Percentiles rank a stretch among this genome's conserved stretches.
These are phyloP conservation scores for Thermomucor indicae-seudaticae DNA, from an alignment of 371 early-diverging fungal genomes.

Conservation along the genomic window DNA sequence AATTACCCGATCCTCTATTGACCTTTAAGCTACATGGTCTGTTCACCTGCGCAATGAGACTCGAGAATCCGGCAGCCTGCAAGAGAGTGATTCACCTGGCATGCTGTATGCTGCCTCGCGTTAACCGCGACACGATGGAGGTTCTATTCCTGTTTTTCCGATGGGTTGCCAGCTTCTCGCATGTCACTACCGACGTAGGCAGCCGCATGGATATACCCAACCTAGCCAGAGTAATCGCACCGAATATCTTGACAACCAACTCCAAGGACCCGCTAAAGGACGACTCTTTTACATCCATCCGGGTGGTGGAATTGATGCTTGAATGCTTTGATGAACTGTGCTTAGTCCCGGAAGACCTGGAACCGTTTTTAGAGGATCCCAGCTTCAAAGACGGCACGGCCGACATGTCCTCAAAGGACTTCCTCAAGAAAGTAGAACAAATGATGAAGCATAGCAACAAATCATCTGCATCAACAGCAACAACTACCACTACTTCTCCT, in stretches of 20 bases:
- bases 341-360: constrained; percentile 52
- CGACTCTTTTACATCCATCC: constrained; percentile 71
- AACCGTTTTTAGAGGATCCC: constrained; percentile 38
- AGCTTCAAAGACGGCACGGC: constrained; percentile 20
- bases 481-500: constrained; percentile 3
- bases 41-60: constrained; percentile 68
- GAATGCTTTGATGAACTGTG: constrained; percentile 76
- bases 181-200: constrained; percentile 72
- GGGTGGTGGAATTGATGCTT: constrained; percentile 71
- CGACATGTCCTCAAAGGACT: constrained; percentile 42
- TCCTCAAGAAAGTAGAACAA: constrained; percentile 39
- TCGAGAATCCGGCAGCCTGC: constrained; percentile 47
- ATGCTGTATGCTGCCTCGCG: constrained; percentile 82
- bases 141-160: constrained; percentile 83
- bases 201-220: constrained; percentile 94
- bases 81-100: constrained; percentile 75
- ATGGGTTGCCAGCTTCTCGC: constrained; percentile 76
- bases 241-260: constrained; percentile 86
- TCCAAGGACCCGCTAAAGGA: constrained; percentile 78
- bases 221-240: constrained; percentile 91
- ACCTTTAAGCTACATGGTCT: constrained; percentile 83
- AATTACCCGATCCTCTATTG: constrained; percentile 93
- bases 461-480: not conserved
- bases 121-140: constrained; percentile 87
- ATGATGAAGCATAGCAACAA: constrained; percentile 27